Percentiles rank a stretch among this genome's conserved stretches.
phyloP scores from a whole-genome alignment of 805 yeast genomes.

The Candida broadrunensis region DNA sequence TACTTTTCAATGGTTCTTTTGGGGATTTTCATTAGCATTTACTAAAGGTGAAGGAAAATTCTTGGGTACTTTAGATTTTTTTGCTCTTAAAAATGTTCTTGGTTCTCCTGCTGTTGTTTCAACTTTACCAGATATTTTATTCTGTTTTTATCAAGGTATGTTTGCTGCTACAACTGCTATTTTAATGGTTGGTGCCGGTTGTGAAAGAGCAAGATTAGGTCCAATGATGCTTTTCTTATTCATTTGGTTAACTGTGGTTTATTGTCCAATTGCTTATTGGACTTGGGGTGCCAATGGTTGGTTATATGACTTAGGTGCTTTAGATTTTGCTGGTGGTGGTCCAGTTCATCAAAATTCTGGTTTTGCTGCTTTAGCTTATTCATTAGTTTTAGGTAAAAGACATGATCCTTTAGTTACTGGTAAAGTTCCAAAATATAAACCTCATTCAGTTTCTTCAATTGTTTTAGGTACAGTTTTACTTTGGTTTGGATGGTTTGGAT shows the following conservation, averaged over 20 bases:
- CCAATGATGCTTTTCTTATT: conserved; percentile 96
- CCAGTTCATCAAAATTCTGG: conserved; percentile 97
- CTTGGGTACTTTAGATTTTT: conserved; percentile 78
- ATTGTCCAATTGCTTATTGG: conserved; percentile 96
- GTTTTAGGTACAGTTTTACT: conserved; percentile 91
- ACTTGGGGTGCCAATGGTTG: conserved; percentile 96
- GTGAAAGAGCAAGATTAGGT: conserved; percentile 93
- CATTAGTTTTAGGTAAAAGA: conserved; percentile 89
- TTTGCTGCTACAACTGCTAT: conserved; percentile 92
- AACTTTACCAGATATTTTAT: conserved; percentile 85
- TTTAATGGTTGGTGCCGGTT: conserved; percentile 95
- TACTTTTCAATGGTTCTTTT: conserved; percentile 94
- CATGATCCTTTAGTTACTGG: conserved; percentile 69
- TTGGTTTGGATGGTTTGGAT: conserved; percentile 99
- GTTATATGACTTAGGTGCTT: conserved; percentile 77
- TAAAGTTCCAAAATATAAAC: conserved; percentile 84
- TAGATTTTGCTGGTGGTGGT: conserved; percentile 98
- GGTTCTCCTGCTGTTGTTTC: conserved; percentile 73
- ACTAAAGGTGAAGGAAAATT: conserved; percentile 62
- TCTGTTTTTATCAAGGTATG: conserved; percentile 93
- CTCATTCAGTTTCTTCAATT: conserved; percentile 87
- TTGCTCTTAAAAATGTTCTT: conserved; percentile 75
- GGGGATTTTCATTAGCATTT: conserved; percentile 94
- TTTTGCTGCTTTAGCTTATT: conserved; percentile 91
- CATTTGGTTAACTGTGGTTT: conserved; percentile 92